Evolutionary conservation across 106 monocot genomes (phyloP).

Genomic region (Amphibolis antarctica): DNA sequence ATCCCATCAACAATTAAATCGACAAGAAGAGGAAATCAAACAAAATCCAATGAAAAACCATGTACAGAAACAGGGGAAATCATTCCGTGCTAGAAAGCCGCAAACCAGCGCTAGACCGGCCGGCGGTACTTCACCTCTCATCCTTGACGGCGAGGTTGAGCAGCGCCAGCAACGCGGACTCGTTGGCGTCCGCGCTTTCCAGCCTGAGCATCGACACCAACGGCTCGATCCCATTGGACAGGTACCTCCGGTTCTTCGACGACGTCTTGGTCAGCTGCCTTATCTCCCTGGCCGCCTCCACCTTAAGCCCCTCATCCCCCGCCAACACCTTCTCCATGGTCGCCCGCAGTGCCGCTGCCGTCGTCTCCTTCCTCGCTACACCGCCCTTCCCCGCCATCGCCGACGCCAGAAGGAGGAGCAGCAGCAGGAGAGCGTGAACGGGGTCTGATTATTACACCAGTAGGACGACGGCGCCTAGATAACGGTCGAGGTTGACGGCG

Average conservation of each 20-base stretch:
- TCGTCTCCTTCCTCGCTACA: not conserved
- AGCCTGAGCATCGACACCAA: slow-evolving; percentile 47
- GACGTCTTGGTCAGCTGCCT: slow-evolving; percentile 25
- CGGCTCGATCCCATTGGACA: slow-evolving; percentile 21
- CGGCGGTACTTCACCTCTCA: not conserved
- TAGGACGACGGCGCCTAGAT: too few species aligned
- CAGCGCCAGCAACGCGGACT: slow-evolving; percentile 64
- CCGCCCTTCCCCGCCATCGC: not conserved
- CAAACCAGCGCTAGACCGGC: not conserved
- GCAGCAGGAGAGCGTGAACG: not conserved
- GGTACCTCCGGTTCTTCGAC: slow-evolving; percentile 17
- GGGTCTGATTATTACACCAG: too few species aligned
- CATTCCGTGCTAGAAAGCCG: too few species aligned
- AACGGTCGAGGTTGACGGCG: too few species aligned
- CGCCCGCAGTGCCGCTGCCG: not conserved
- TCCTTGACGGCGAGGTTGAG: slow-evolving; percentile 65
- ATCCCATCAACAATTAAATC: too few species aligned
- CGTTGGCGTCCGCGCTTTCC: slow-evolving; percentile 14
- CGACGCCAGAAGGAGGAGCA: not conserved
- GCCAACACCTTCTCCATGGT: not conserved
- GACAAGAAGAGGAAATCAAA: too few species aligned
- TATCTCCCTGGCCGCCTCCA: slow-evolving; percentile 1
- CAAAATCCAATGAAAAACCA: too few species aligned
- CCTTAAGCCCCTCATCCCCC: not conserved
- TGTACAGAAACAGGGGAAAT: too few species aligned